Percentiles rank a stretch among this genome's conserved stretches.
Evolutionary conservation across 2,329 filamentous ascomycete species (phyloP).

Genomic region (Fusarium sp.): DNA sequence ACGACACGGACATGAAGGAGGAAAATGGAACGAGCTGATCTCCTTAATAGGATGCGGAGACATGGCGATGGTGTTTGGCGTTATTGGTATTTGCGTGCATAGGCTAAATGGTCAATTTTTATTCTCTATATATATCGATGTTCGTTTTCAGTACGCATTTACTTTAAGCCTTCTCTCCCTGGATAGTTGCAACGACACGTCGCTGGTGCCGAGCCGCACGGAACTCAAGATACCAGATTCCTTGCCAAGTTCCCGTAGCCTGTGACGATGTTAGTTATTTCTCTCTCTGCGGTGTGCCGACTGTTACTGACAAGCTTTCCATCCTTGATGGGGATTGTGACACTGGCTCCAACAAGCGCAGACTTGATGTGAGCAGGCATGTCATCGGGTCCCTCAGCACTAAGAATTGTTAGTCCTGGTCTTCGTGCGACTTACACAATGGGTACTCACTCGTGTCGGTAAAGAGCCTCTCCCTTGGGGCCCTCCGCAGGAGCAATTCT

Average conservation of each 20-base stretch:
- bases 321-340: constrained; percentile 90
- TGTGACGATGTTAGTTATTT: constrained; percentile 40
- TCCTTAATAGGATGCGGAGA: constrained; percentile 39
- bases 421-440: background rate
- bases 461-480: constrained; percentile 76
- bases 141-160: background rate
- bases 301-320: constrained; percentile 73
- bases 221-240: constrained; percentile 97
- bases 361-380: constrained; percentile 99
- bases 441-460: constrained; percentile 71
- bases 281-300: background rate
- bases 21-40: constrained; percentile 53
- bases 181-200: constrained; percentile 90
- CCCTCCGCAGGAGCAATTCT: constrained; percentile 85
- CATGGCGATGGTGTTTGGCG: constrained; percentile 54
- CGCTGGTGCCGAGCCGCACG: constrained; percentile 79
- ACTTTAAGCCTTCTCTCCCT: constrained; percentile 75
- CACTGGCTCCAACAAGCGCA: constrained; percentile 85
- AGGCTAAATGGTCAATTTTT: constrained; percentile 28
- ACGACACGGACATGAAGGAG: constrained; percentile 71
- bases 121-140: constrained; percentile 22
- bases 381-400: constrained; percentile 88
- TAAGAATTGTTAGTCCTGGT: constrained; percentile 42
- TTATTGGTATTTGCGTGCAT: constrained; percentile 33
- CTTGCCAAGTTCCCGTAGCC: constrained; percentile 79